Conservation (phyloP, 2,329 filamentous ascomycete species). For the Fragosphaeria purpurea region DNA sequence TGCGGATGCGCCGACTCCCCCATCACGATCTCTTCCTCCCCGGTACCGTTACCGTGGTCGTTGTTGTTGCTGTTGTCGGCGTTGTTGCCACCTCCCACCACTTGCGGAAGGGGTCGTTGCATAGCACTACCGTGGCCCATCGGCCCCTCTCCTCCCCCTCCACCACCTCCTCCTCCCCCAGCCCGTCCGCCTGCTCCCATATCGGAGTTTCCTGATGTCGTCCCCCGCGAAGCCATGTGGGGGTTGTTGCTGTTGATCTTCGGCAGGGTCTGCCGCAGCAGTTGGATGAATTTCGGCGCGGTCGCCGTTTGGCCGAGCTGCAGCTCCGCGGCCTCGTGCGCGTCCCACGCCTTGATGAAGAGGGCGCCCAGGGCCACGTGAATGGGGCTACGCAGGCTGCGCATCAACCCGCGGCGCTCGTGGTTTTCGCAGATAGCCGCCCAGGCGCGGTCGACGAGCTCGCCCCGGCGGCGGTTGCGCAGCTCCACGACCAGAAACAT, state of each 20-base stretch:
- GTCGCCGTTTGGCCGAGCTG: conserved; percentile 32
- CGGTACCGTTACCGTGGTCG: background rate
- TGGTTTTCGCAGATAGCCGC: conserved; percentile 45
- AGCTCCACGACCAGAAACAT: conserved; percentile 50
- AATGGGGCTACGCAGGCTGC: conserved; percentile 43
- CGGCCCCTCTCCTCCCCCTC: no score
- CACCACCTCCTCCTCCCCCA: no score
- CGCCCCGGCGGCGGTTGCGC: conserved; percentile 40
- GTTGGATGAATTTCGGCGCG: conserved; percentile 36
- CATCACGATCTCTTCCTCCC: conserved; percentile 7
- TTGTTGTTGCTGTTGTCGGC: conserved; percentile 18
- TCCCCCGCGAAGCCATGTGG: conserved; percentile 2
- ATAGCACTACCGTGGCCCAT: no score
- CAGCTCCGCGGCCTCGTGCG: conserved; percentile 37
- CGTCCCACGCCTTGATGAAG: conserved; percentile 55
- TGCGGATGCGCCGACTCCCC: conserved; percentile 1
- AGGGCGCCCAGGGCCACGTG: conserved; percentile 47
- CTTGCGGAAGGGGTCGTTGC: conserved; percentile 1
- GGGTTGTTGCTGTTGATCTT: conserved; percentile 10
- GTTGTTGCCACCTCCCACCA: background rate
- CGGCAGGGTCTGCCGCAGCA: conserved; percentile 33
- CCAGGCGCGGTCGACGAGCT: conserved; percentile 50
- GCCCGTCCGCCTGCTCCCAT: no score
- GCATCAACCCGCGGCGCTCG: conserved; percentile 38
- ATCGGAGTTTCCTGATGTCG: background rate